Evolutionary conservation across 768 basidiomycete species (phyloP).

Genomic region (Amanita subjunquillea): DNA sequence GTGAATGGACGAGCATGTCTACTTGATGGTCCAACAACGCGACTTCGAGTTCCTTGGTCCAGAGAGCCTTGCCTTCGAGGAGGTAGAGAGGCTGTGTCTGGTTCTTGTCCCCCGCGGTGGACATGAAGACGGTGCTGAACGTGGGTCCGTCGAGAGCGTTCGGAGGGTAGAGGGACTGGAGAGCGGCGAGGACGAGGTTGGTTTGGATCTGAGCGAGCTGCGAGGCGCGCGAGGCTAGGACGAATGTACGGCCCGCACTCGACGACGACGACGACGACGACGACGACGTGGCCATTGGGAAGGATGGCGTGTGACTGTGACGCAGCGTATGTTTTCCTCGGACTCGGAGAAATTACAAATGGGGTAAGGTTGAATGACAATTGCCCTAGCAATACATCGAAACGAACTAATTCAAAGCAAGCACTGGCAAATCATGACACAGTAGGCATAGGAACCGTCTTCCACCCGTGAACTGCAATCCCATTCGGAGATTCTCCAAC

Average conservation of each 20-base stretch:
- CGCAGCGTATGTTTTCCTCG: too few relatives aligned
- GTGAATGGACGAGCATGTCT: conserved; percentile 87
- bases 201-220: conserved; percentile 89
- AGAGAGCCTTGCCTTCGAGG: conserved; percentile 83
- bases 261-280: too few relatives aligned
- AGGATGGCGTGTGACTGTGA: too few relatives aligned
- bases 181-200: conserved; percentile 58
- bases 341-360: too few relatives aligned
- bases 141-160: conserved; percentile 20
- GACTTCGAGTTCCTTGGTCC: conserved; percentile 96
- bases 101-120: conserved; percentile 82
- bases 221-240: conserved; percentile 78
- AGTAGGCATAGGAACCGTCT: conserved; percentile 8
- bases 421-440: not conserved
- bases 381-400: too few relatives aligned
- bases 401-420: too few relatives aligned
- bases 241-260: conserved; percentile 34
- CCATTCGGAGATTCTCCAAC: conserved; percentile 33
- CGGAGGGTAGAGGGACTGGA: conserved; percentile 47
- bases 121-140: conserved; percentile 37
- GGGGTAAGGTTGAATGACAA: too few relatives aligned
- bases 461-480: conserved; percentile 39
- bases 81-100: conserved; percentile 81
- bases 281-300: too few relatives aligned
- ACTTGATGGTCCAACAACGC: conserved; percentile 60